A percentile compares a stretch with the other conserved stretches of the same genome.
Evolutionary conservation across 192 early-diverging fungal genomes (phyloP).

Genomic region (Chytriomyces sp.): DNA sequence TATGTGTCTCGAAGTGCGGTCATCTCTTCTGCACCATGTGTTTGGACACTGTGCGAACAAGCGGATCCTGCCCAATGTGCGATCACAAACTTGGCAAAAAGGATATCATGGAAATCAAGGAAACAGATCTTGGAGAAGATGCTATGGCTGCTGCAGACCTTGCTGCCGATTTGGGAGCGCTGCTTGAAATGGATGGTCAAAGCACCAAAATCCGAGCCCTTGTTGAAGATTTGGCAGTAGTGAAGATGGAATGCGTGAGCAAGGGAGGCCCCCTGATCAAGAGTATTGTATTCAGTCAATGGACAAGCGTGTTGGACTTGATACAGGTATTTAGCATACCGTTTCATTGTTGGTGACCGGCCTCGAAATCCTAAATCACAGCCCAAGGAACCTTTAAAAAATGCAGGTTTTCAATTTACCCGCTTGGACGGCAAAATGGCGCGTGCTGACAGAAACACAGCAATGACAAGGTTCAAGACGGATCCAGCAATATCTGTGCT

Average conservation of each 20-base stretch:
- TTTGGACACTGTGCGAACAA: constrained; percentile 2
- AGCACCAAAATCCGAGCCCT: constrained; percentile 54
- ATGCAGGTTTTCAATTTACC: constrained; percentile 42
- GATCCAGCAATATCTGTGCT: constrained; percentile 55
- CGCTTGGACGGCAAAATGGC: constrained; percentile 62
- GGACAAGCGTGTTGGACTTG: constrained; percentile 67
- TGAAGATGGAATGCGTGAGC: constrained; percentile 27
- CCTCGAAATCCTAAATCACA: neutral
- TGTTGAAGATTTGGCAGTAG: constrained; percentile 42
- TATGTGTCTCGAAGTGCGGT: constrained; percentile 40
- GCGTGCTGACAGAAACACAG: constrained; percentile 58
- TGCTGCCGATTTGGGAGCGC: constrained; percentile 18
- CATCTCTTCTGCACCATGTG: constrained; percentile 51
- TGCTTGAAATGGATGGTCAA: constrained; percentile 39
- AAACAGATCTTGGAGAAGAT: constrained; percentile 38
- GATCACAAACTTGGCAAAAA: constrained; percentile 23
- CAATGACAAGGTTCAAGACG: constrained; percentile 63
- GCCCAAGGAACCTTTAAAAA: constrained; percentile 23
- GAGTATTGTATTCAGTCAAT: constrained; percentile 94
- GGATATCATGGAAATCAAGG: constrained; percentile 58
- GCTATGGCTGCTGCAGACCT: constrained; percentile 44
- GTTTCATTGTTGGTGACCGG: neutral
- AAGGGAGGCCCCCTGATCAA: constrained; percentile 52
- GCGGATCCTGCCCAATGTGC: constrained; percentile 55
- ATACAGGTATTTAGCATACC: constrained; percentile 33